Evolutionary conservation across 192 early-diverging fungal species (phyloP).

Genomic region (Funneliformis mosseae): DNA sequence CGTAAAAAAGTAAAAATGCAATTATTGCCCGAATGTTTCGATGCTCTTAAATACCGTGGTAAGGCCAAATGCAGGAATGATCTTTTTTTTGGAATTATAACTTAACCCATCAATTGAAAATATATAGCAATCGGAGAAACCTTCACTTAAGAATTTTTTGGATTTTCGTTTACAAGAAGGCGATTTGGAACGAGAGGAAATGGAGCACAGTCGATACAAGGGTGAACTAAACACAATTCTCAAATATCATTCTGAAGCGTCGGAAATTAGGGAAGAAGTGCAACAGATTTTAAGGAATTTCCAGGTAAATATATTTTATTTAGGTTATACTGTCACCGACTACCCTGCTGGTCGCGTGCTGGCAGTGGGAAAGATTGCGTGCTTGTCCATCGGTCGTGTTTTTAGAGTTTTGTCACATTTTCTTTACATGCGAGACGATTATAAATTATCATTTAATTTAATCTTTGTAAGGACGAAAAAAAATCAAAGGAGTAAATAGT

Average conservation of each 20-base stretch:
- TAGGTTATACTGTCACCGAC: background rate
- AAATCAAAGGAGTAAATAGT: background rate
- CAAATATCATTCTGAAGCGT: conserved; percentile 13
- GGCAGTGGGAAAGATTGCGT: background rate
- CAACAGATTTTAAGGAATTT: conserved; percentile 6
- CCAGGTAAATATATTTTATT: conserved; percentile 21
- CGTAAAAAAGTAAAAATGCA: conserved; percentile 5
- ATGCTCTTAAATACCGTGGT: background rate
- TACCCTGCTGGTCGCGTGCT: background rate
- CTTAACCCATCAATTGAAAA: background rate
- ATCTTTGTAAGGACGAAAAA: conserved; percentile 17
- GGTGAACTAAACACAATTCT: conserved; percentile 18
- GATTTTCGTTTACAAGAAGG: conserved; percentile 17
- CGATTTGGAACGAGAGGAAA: conserved; percentile 19
- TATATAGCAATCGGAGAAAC: background rate
- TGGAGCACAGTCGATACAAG: conserved; percentile 11
- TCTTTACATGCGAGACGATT: background rate
- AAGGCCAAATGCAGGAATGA: background rate
- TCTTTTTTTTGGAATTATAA: background rate
- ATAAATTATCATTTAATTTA: background rate
- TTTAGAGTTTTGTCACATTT: background rate
- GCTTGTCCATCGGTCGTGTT: background rate
- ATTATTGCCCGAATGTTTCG: background rate
- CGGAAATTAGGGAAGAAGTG: conserved; percentile 7
- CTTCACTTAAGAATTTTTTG: conserved; percentile 29